Base-by-base conservation (phyloP, 1,139 yeast species). In the Hemisphaericaspora xylofermentans region DNA sequence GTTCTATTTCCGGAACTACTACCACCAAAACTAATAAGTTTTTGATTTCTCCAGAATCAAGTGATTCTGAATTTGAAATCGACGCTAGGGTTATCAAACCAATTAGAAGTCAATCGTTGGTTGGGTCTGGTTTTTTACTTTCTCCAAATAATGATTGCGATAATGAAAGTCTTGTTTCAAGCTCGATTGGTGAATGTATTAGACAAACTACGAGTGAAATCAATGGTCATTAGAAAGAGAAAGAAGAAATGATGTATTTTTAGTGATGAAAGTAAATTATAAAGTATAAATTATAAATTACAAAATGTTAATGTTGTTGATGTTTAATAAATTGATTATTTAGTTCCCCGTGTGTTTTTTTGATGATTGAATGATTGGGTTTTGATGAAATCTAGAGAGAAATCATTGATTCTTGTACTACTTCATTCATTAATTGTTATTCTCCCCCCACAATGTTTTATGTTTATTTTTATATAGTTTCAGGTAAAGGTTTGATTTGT, bases 101-200 rank as follows among this genome's bases (percentile, higher is more conserved):
- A 19, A 21, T 24, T 12, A 8, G 24, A 29, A 15, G 19, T 8
- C 28, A 6, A 29, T 32, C 15, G 30, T 28, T 25, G 22, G 14
- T 5, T 30, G 18, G 24, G 9, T 21, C 24, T 6, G 24, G 24
- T 21, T 6, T 6, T 35, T 9, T 16, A 13, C 18, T 26, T 22
- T 13, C 18, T 18, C 21, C 22, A 15, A 19, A 14, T 17, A 18
- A 16, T n/a, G 14, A 17, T 41, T 59, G 27, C 35, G 54, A 43
- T 43, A 48, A 43, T 46, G 75, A 68, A 43, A 68, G 72, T 48
- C 60, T 70, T 36, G 59, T 70, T 17, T 64, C 70, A 25, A 56
- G 65, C 17, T 63, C 72, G 4, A 62, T 69, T 34, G 74, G 70
- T 30, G 74, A 70, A 43, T 68, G 73, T 47, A 55, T 70, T 41